phyloP scores from a whole-genome alignment of 2,329 filamentous ascomycete species.

The Pseudocercospora fuligena region DNA sequence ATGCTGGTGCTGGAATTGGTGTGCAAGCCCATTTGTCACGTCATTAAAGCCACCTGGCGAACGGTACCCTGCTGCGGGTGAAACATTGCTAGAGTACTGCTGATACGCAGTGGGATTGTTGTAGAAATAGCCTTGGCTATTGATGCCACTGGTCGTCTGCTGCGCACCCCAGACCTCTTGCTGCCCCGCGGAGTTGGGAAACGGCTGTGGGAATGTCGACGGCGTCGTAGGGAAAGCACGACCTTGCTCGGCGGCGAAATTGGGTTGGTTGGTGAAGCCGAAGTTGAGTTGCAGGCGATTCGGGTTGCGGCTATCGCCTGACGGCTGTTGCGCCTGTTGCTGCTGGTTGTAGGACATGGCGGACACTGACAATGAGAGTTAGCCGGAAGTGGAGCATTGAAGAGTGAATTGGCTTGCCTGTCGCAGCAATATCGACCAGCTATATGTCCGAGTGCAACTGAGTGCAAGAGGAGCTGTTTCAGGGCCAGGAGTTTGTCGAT shows the following conservation, averaged over 20 bases:
- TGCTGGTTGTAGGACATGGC: constrained; percentile 30
- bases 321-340: constrained; percentile 33
- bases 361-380: constrained; percentile 7
- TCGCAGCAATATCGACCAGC: constrained; percentile 5
- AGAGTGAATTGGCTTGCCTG: constrained; percentile 2
- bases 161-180: constrained; percentile 64
- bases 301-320: constrained; percentile 38
- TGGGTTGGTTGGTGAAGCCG: constrained; percentile 51
- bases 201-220: constrained; percentile 93
- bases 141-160: constrained; percentile 47
- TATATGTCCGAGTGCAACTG: constrained; percentile 7
- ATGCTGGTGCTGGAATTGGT: constrained; percentile 97
- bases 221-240: constrained; percentile 71
- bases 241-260: constrained; percentile 50
- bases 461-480: constrained; percentile 6
- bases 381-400: not conserved
- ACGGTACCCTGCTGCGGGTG: constrained; percentile 60
- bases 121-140: constrained; percentile 56
- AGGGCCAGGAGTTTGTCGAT: not conserved
- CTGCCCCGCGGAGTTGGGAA: constrained; percentile 63
- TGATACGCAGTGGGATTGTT: constrained; percentile 51
- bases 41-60: constrained; percentile 71
- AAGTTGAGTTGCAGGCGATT: constrained; percentile 60
- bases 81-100: constrained; percentile 50
- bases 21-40: constrained; percentile 85